These are phyloP conservation scores for Metroxylon sagu DNA, from an alignment of 176 grass and related monocot species.

Conservation along the genomic window DNA sequence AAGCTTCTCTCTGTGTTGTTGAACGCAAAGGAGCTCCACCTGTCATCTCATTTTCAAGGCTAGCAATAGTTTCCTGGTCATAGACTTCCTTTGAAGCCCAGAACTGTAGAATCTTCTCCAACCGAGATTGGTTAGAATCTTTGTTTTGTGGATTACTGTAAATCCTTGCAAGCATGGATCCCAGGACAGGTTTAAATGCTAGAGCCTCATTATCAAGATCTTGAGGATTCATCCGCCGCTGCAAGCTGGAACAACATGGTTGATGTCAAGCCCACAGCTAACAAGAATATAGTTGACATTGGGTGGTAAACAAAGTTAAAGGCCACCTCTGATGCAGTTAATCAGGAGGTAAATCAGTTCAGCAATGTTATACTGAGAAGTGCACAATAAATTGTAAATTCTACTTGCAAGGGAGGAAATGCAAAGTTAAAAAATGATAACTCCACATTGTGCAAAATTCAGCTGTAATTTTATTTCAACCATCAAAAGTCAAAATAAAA, in stretches of 20 bases:
- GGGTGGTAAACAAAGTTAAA: too few relatives aligned
- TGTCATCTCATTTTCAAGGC: slow-evolving; percentile 80
- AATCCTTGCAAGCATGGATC: slow-evolving; percentile 77
- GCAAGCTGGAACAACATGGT: slow-evolving; percentile 40
- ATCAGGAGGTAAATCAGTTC: too few relatives aligned
- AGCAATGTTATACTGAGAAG: too few relatives aligned
- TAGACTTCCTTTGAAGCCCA: slow-evolving; percentile 94
- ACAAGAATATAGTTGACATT: too few relatives aligned
- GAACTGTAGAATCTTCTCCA: slow-evolving; percentile 93
- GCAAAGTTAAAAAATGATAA: too few relatives aligned
- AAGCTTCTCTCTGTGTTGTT: slow-evolving; percentile 22
- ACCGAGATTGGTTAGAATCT: slow-evolving; percentile 52
- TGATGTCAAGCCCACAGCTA: too few relatives aligned
- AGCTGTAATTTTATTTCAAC: too few relatives aligned
- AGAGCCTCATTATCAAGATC: slow-evolving; percentile 83
- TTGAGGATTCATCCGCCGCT: slow-evolving; percentile 49
- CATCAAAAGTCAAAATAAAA: too few relatives aligned
- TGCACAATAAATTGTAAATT: too few relatives aligned
- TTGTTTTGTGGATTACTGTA: slow-evolving; percentile 69
- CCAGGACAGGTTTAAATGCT: slow-evolving; percentile 71
- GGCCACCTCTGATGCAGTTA: too few relatives aligned
- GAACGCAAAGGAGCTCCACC: slow-evolving; percentile 23
- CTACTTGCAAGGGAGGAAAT: too few relatives aligned
- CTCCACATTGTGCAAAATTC: too few relatives aligned
- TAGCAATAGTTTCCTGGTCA: slow-evolving; percentile 54